These are phyloP conservation scores for Dispira simplex DNA, from an alignment of 192 early-diverging fungal species.

Conservation along the genomic window DNA sequence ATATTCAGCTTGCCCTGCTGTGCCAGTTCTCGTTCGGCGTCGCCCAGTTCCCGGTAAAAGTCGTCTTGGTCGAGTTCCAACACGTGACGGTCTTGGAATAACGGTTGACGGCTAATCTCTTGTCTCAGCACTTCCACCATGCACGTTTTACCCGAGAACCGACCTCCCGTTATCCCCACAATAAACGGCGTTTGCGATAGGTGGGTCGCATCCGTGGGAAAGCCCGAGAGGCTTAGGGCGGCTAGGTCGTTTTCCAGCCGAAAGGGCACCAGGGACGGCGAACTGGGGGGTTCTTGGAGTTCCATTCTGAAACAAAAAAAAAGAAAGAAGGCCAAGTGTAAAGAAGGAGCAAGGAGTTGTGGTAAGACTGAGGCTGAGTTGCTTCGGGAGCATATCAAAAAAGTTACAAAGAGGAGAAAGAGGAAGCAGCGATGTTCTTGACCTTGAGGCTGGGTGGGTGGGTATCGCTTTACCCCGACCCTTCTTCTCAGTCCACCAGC, in stretches of 20 bases:
- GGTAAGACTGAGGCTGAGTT: too few relatives aligned
- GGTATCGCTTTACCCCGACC: too few relatives aligned
- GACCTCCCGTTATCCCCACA: slow-evolving; percentile 32
- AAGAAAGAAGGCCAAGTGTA: too few relatives aligned
- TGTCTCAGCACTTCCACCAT: slow-evolving; percentile 25
- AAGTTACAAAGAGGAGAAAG: too few relatives aligned
- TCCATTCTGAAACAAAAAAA: too few relatives aligned
- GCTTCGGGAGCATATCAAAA: too few relatives aligned
- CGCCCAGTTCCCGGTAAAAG: slow-evolving; percentile 40
- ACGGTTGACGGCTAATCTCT: slow-evolving; percentile 14
- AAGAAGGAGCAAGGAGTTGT: too few relatives aligned
- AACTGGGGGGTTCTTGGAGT: background rate
- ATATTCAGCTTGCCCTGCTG: slow-evolving; percentile 38
- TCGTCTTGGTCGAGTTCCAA: slow-evolving; percentile 44
- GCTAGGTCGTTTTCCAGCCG: slow-evolving; percentile 9
- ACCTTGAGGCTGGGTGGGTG: too few relatives aligned
- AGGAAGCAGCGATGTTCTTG: too few relatives aligned
- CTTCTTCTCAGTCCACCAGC: too few relatives aligned
- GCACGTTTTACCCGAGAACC: slow-evolving; percentile 27
- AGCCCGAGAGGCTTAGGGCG: background rate
- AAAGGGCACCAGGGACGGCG: slow-evolving; percentile 11
- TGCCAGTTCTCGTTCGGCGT: slow-evolving; percentile 31
- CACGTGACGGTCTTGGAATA: slow-evolving; percentile 29
- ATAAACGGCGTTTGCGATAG: slow-evolving; percentile 11
- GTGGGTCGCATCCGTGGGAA: background rate